Conservation (phyloP, 2,329 filamentous ascomycete species). For the Penicillium hesseltinei region DNA sequence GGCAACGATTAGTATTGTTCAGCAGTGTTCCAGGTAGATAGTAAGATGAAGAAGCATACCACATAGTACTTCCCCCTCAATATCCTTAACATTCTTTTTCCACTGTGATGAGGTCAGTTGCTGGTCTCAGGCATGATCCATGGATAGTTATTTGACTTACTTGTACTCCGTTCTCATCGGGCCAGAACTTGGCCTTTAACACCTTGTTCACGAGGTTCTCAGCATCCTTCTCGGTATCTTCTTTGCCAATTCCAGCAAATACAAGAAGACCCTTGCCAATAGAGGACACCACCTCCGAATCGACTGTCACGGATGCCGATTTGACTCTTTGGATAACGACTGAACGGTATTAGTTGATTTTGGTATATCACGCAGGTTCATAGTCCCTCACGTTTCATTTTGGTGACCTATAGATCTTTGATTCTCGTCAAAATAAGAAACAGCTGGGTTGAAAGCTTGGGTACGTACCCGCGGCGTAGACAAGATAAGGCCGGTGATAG, state of each 20-base stretch:
- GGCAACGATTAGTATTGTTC: neutral
- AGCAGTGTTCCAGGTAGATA: neutral
- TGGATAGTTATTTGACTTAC: conserved; percentile 42
- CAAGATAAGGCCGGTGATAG: neutral
- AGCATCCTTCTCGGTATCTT: conserved; percentile 85
- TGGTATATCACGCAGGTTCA: neutral
- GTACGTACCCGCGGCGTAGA: neutral
- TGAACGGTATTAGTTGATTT: conserved; percentile 41
- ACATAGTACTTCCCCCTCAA: conserved; percentile 88
- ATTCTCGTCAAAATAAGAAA: neutral
- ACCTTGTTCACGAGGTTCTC: conserved; percentile 82
- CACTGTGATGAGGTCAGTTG: conserved; percentile 57
- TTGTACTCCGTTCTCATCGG: conserved; percentile 69
- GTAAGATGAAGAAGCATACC: conserved; percentile 55
- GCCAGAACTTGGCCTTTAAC: conserved; percentile 87
- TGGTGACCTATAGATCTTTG: neutral
- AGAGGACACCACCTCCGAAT: conserved; percentile 82
- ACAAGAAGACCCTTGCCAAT: conserved; percentile 89
- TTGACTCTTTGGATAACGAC: conserved; percentile 91
- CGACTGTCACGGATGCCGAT: conserved; percentile 92
- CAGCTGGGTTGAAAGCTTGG: neutral
- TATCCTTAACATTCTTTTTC: conserved; percentile 86
- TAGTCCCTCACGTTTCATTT: conserved; percentile 2
- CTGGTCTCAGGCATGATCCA: neutral
- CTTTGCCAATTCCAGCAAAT: conserved; percentile 84